These are phyloP conservation scores for Citrus reticulata DNA, from an alignment of 345 rosid genomes.

Conservation along the genomic window DNA sequence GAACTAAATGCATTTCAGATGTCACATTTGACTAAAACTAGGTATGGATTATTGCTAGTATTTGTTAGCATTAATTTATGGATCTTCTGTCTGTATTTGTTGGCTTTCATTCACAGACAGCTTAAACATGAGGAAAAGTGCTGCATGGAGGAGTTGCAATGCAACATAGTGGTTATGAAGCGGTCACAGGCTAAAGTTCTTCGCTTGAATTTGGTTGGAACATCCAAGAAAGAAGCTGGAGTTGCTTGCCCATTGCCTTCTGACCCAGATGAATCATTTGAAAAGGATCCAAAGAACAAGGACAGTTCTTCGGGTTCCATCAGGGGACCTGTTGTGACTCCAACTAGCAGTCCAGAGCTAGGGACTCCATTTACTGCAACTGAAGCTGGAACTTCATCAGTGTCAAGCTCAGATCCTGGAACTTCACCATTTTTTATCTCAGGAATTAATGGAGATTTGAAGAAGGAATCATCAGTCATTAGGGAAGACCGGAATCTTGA, in stretches of 20 bases:
- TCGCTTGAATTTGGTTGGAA: conserved; percentile 88
- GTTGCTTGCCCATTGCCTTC: conserved; percentile 34
- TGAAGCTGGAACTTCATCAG: conserved; percentile 93
- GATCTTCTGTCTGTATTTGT: not conserved
- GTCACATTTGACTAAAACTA: not conserved
- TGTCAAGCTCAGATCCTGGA: conserved; percentile 92
- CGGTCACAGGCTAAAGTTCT: conserved; percentile 89
- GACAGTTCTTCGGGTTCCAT: conserved; percentile 46
- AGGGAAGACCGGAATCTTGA: conserved; percentile 52
- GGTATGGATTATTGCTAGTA: not conserved
- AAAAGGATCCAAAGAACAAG: conserved; percentile 35
- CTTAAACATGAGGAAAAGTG: conserved; percentile 80
- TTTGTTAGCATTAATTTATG: not conserved
- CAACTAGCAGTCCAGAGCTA: conserved; percentile 92
- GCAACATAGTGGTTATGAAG: conserved; percentile 96
- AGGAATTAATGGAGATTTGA: conserved; percentile 54
- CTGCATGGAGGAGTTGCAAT: conserved; percentile 94
- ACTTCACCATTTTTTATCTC: conserved; percentile 77
- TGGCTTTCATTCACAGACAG: conserved; percentile 43
- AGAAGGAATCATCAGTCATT: conserved; percentile 56
- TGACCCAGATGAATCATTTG: conserved; percentile 46
- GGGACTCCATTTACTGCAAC: conserved; percentile 96
- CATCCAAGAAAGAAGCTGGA: conserved; percentile 51
- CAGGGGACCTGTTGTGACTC: conserved; percentile 76
- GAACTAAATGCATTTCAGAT: not conserved